A percentile compares a stretch with the other conserved stretches of the same genome.
Conservation (phyloP, 192 early-diverging fungal genomes). For the Coemansia sp. region DNA sequence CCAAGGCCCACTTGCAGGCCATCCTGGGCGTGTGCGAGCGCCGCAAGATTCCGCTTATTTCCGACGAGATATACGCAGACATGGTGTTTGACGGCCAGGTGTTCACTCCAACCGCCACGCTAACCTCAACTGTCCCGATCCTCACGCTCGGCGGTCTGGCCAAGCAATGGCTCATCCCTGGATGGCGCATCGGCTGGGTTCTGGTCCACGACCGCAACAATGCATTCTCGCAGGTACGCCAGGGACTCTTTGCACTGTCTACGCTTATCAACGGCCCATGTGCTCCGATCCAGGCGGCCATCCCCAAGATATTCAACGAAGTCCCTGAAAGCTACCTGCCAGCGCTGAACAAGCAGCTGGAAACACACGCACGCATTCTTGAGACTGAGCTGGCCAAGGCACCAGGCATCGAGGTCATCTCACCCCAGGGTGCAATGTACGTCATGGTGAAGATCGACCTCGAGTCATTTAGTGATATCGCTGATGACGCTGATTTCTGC, state of each 20-base stretch:
- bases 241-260: conserved; percentile 69
- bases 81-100: conserved; percentile 68
- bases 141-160: conserved; percentile 81
- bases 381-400: conserved; percentile 60
- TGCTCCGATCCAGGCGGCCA: conserved; percentile 71
- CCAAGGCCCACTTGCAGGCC: conserved; percentile 65
- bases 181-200: conserved; percentile 92
- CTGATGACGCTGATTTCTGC: conserved; percentile 77
- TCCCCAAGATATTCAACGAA: conserved; percentile 75
- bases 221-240: conserved; percentile 56
- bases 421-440: conserved; percentile 93
- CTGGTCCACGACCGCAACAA: conserved; percentile 68
- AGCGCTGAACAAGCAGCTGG: conserved; percentile 66
- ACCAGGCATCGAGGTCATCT: conserved; percentile 70
- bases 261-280: conserved; percentile 81
- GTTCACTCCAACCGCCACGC: conserved; percentile 66
- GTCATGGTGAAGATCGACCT: conserved; percentile 80
- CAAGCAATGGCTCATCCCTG: conserved; percentile 89
- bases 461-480: conserved; percentile 67
- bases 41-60: conserved; percentile 77
- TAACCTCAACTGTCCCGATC: conserved; percentile 81
- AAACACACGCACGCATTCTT: conserved; percentile 68
- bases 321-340: conserved; percentile 67
- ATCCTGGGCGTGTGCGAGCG: conserved; percentile 71
- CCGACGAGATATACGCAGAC: conserved; percentile 92